Base-by-base conservation (phyloP, 2,329 filamentous ascomycete species). In the Cercospora janseana region DNA sequence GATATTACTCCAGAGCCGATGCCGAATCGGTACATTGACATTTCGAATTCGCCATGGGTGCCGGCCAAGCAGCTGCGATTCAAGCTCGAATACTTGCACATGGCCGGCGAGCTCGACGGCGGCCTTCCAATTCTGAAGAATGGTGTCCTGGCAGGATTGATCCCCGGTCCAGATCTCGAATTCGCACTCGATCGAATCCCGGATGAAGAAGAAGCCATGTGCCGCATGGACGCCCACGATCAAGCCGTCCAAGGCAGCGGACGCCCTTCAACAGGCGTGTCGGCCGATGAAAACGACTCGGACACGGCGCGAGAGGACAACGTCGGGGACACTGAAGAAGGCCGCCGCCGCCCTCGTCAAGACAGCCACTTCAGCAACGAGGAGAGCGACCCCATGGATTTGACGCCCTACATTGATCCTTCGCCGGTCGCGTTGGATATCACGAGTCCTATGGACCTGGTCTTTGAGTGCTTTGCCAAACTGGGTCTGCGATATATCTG, bases 381-480 rank as follows among this genome's bases (percentile, higher is more conserved):
- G 29, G 66, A 68, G 12, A 13, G 5, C n/a, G 82, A 88, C 55
- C 86, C 85, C 2, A 90, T 86, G 0, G 88, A 97, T 64, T 95
- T 97, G 55, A 94, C 90, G 0, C 83, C 80, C 2, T 96, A 86
- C 62, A 95, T 98, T 68, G 93, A 98, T 66, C 88, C 89, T 12
- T 84, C 92, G 2, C 93, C 93, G 0, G 80, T 98, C 10, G 81
- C 91, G 9, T 75, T 98, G 18, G 93, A 98, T 64, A 87, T 95
- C 23, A 82, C 85, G 59, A 93, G 87, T 0, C 88, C 93, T 0
- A 91, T 97, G 81, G 91, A 97, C 66, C 73, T 98, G 29, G 93
- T 96, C 3, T 96, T 95, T 63, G 93, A 98, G 67, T 92, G 90
- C 63, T 98, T 97, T 68, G 87, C 88, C 43, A 98, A 98, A 71